Evolutionary conservation across 129 eudicot genomes (phyloP).

Genomic region (Daucus carota): DH1_v3.0 NC_030386.2:30895501-30896000

Average conservation of each 20-base stretch:
- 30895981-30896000: not conserved
- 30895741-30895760: slow-evolving; percentile 2
- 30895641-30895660: slow-evolving; percentile 12
- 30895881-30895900: not conserved
- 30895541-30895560: slow-evolving; percentile 55
- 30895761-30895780: not conserved
- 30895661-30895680: slow-evolving; percentile 14
- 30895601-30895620: slow-evolving; percentile 61
- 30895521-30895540: slow-evolving; percentile 57
- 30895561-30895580: slow-evolving; percentile 57
- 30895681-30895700: slow-evolving; percentile 15
- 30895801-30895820: not conserved
- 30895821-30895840: too few species aligned
- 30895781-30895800: not conserved
- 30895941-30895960: slow-evolving; percentile 8
- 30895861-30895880: not conserved
- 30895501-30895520: slow-evolving; percentile 44
- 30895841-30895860: not conserved
- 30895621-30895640: slow-evolving; percentile 37
- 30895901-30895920: not conserved
- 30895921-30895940: not conserved
- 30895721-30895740: not conserved
- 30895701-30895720: not conserved
- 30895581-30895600: slow-evolving; percentile 74
- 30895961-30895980: not conserved